phyloP scores from a whole-genome alignment of 345 rosid species.

The Schrenkiella parvula region DNA sequence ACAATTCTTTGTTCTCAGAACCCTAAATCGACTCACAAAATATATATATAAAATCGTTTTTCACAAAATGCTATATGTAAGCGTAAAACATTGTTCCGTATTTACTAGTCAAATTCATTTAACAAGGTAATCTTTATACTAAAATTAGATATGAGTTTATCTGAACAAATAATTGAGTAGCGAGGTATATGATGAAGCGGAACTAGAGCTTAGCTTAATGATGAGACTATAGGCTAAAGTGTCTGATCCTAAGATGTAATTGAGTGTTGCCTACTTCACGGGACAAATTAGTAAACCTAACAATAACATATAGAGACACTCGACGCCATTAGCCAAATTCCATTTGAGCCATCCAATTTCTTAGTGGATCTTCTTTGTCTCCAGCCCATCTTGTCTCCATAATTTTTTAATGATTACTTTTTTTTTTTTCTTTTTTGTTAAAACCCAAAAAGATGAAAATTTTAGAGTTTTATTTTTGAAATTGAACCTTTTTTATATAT shows the following conservation, averaged over 20 bases:
- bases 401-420: slow-evolving; percentile 13
- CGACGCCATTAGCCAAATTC: slow-evolving; percentile 33
- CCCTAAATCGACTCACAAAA: no score
- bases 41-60: no score
- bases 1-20: no score
- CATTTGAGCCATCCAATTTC: slow-evolving; percentile 29
- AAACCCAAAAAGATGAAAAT: neutral
- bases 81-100: no score
- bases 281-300: slow-evolving; percentile 38
- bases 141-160: neutral
- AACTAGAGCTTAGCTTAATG: slow-evolving; percentile 8
- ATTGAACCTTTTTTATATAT: neutral
- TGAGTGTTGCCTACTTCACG: slow-evolving; percentile 31
- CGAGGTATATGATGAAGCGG: neutral
- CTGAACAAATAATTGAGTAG: slow-evolving; percentile 2
- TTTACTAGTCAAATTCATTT: no score
- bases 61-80: no score
- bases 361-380: slow-evolving; percentile 35
- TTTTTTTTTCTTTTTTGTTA: neutral
- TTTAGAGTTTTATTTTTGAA: neutral
- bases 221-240: slow-evolving; percentile 7
- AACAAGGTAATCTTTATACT: neutral
- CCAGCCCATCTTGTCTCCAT: slow-evolving; percentile 36
- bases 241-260: slow-evolving; percentile 1
- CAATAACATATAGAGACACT: slow-evolving; percentile 26